These are phyloP conservation scores for Candolleomyces aberdarensis DNA, from an alignment of 768 basidiomycete species.

Conservation along the genomic window DNA sequence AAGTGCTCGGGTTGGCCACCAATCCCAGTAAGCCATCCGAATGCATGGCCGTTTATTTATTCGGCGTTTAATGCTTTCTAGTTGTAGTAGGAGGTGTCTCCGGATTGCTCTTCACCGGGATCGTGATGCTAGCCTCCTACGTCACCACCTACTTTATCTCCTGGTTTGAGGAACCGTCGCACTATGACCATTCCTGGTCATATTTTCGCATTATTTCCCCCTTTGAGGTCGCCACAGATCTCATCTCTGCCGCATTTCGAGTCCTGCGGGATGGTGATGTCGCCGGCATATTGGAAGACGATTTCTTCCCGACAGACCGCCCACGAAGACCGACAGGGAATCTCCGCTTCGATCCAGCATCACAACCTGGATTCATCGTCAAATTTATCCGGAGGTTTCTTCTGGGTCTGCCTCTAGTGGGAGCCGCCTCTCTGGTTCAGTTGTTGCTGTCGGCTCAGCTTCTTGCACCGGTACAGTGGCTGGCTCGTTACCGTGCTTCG, in stretches of 20 bases:
- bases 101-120: slow-evolving; percentile 54
- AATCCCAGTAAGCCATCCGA: slow-evolving; percentile 54
- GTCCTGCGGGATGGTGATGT: slow-evolving; percentile 58
- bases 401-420: slow-evolving; percentile 73
- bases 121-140: slow-evolving; percentile 69
- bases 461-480: slow-evolving; percentile 65
- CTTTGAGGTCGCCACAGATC: slow-evolving; percentile 53
- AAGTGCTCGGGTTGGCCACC: slow-evolving; percentile 67
- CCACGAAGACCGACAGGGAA: not conserved
- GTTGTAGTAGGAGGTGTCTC: slow-evolving; percentile 65
- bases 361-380: slow-evolving; percentile 45
- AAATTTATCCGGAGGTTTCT: slow-evolving; percentile 69
- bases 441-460: slow-evolving; percentile 64
- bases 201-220: slow-evolving; percentile 46
- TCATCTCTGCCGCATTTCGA: slow-evolving; percentile 60
- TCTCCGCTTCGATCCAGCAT: slow-evolving; percentile 17
- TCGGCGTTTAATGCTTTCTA: slow-evolving; percentile 24
- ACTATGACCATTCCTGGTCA: slow-evolving; percentile 31
- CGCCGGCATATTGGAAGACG: slow-evolving; percentile 36
- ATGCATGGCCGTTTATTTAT: not conserved
- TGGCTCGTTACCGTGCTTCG: slow-evolving; percentile 60
- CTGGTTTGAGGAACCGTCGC: slow-evolving; percentile 53
- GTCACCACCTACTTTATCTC: slow-evolving; percentile 65
- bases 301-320: slow-evolving; percentile 15
- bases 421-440: slow-evolving; percentile 72